Percentiles rank a stretch among this genome's conserved stretches.
These are phyloP conservation scores for Colletotrichum costaricense DNA, from an alignment of 2,329 filamentous ascomycete species.

Conservation along the genomic window DNA sequence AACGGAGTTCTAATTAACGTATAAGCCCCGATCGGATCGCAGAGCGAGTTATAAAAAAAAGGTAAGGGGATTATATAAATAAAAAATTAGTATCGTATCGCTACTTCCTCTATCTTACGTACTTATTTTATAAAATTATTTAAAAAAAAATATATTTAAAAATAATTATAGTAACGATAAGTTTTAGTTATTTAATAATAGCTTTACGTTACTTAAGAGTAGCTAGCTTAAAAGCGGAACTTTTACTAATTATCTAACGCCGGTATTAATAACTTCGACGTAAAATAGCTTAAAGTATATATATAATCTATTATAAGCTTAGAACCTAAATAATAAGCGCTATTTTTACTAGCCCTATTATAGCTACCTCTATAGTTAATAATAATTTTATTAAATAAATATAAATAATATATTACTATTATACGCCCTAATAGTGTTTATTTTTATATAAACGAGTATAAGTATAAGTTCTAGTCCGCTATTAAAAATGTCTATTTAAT, in stretches of 20 bases:
- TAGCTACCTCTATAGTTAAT: neutral
- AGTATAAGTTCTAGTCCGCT: too few species aligned
- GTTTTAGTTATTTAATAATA: neutral
- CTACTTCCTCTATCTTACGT: neutral
- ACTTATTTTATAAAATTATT: neutral
- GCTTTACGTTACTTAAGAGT: neutral
- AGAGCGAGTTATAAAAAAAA: neutral
- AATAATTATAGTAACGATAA: neutral
- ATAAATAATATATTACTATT: neutral
- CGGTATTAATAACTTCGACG: neutral
- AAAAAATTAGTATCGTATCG: too few species aligned
- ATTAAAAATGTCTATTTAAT: too few species aligned
- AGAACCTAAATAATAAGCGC: neutral
- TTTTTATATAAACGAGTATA: too few species aligned
- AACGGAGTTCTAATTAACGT: neutral
- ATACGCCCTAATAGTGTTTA: neutral
- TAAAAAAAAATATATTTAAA: neutral
- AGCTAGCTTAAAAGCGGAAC: neutral
- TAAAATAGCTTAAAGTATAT: neutral
- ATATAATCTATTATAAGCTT: neutral
- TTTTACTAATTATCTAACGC: neutral
- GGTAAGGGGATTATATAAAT: too few species aligned
- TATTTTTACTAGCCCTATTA: slow-evolving; percentile 3
- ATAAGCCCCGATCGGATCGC: neutral
- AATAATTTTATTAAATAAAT: neutral